Evolutionary conservation across 352 stramenopile species (phyloP).

Genomic region (Globisporangium parvum): DNA sequence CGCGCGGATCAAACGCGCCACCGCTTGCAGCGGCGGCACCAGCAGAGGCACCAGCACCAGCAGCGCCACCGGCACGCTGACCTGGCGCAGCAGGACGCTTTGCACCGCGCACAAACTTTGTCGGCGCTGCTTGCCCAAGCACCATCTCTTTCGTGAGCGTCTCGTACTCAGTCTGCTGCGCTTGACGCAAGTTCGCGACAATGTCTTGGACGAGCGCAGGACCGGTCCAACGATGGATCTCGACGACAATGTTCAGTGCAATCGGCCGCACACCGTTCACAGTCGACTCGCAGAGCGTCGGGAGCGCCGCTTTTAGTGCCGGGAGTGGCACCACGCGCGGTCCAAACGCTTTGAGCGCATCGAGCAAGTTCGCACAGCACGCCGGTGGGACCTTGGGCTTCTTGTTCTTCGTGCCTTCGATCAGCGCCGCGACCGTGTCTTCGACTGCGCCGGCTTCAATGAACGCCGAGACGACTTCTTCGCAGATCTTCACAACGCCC

Average conservation of each 20-base stretch:
- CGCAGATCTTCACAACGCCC: conserved; percentile 69
- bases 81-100: conserved; percentile 22
- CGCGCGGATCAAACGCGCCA: conserved; percentile 57
- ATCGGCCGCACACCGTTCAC: conserved; percentile 77
- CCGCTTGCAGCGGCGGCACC: conserved; percentile 6
- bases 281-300: conserved; percentile 69
- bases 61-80: not conserved
- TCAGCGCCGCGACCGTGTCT: conserved; percentile 59
- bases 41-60: conserved; percentile 2
- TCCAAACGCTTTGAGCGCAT: conserved; percentile 77
- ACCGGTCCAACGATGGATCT: conserved; percentile 80
- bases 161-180: conserved; percentile 83
- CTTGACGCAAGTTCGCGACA: conserved; percentile 69
- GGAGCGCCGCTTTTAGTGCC: conserved; percentile 61
- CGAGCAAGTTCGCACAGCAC: conserved; percentile 55
- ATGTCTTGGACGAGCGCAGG: conserved; percentile 73
- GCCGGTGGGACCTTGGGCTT: conserved; percentile 83
- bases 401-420: conserved; percentile 84
- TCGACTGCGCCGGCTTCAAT: conserved; percentile 70
- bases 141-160: conserved; percentile 66
- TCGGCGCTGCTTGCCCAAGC: conserved; percentile 54
- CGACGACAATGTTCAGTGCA: conserved; percentile 70
- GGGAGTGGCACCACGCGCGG: conserved; percentile 62
- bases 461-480: conserved; percentile 70
- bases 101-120: conserved; percentile 63